Evolutionary conservation across 768 basidiomycete genomes (phyloP), one percentile per base, ranked within the genome.

Genomic region (Rhodotorula paludigena): DNA sequence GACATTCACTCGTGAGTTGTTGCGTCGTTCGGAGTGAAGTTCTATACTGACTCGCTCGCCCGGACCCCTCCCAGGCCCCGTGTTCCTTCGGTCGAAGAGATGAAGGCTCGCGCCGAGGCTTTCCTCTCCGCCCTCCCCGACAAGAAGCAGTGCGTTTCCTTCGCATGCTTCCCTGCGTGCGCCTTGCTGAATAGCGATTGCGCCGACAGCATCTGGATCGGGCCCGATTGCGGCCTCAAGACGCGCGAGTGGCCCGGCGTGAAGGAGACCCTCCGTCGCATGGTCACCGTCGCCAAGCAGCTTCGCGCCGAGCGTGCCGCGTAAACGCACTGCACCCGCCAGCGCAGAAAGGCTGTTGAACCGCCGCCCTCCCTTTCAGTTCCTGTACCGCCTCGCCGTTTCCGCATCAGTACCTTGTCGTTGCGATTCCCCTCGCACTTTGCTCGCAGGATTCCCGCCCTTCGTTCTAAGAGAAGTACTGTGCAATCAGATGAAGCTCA

Each of bases 201-300:
- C 97, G 84, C 94, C 94, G n/a, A n/a, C 41, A 64, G 62, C 59
- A 84, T 91, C 79, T 89, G 90, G 79, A 83, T 98, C 81, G 97
- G 97, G 84, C 94, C 94, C 65, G 94, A 97, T 79, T 97, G 94
- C 77, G 96, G 94, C 81, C 83, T 98, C 76, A 98, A 98, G 85
- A 98, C 94, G 73, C 91, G 93, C 14, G 60, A 30, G 1, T 71
- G 71, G 71, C 12, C 55, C 44, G 72, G 60, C 55, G 63, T 64
- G 32, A 65, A 68, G 64, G 42, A 68, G 32, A 68, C 52, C 51
- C 58, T 66, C 36, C 25, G 78, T 73, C 93, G 94, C 83, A 82
- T 98, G 69, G 92, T 96, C 73, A 83, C 85, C 71, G 93, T 86
- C 79, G 94, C 94, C 76, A 86, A 88, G 79, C 93, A 90, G 91